phyloP scores from a whole-genome alignment of 192 early-diverging fungal species.

The Coemansia interrupta region DNA sequence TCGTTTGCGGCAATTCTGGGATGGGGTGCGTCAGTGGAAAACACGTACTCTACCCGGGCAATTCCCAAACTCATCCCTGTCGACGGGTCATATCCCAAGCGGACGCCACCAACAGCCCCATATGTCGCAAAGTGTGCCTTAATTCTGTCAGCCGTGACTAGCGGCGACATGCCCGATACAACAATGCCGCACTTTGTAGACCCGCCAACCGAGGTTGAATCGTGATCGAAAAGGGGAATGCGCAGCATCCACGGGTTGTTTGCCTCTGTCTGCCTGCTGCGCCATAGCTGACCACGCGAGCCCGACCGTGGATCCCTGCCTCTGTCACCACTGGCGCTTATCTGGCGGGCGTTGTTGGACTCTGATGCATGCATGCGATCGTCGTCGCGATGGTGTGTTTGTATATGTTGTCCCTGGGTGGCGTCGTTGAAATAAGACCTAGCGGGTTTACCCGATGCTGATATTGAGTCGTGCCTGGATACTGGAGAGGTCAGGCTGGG shows the following conservation, averaged over 20 bases:
- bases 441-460: too few relatives aligned
- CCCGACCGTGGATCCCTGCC: slow-evolving; percentile 28
- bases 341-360: too few relatives aligned
- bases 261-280: slow-evolving; percentile 8
- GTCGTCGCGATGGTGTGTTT: not conserved
- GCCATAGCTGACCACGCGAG: slow-evolving; percentile 26
- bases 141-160: slow-evolving; percentile 42
- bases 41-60: slow-evolving; percentile 40
- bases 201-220: slow-evolving; percentile 23
- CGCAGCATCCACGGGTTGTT: slow-evolving; percentile 21
- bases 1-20: slow-evolving; percentile 41
- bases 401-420: not conserved
- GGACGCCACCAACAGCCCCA: slow-evolving; percentile 37
- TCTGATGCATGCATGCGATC: too few relatives aligned
- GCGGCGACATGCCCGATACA: slow-evolving; percentile 41
- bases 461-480: slow-evolving; percentile 5
- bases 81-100: slow-evolving; percentile 41
- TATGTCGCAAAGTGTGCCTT: slow-evolving; percentile 37
- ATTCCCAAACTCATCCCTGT: slow-evolving; percentile 53
- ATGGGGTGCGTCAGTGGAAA: slow-evolving; percentile 23
- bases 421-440: not conserved
- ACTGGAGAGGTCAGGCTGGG: slow-evolving; percentile 28
- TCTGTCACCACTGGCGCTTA: not conserved
- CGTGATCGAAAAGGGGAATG: slow-evolving; percentile 35
- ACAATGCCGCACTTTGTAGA: slow-evolving; percentile 21